Percentiles rank a stretch among this genome's conserved stretches.
Conservation (phyloP, 169 alveolate genomes). For the Plasmodium vivax region DNA sequence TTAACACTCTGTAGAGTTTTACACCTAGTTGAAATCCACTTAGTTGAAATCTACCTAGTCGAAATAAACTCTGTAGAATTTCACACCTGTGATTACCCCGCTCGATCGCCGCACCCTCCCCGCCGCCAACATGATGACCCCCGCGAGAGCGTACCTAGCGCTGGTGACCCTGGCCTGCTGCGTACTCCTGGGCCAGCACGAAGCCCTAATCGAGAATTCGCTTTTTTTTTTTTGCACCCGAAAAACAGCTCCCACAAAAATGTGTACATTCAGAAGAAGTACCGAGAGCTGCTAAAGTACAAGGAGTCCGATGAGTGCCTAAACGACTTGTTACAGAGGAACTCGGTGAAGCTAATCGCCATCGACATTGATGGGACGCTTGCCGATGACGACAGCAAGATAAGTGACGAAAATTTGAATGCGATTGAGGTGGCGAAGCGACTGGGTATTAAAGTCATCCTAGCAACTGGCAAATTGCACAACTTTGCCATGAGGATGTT, state of each 20-base stretch:
- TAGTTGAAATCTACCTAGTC: neutral
- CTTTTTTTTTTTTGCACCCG: slow-evolving; percentile 74
- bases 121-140: slow-evolving; percentile 1
- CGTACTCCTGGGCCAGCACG: neutral
- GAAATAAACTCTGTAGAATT: neutral
- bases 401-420: slow-evolving; percentile 24
- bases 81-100: neutral
- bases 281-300: slow-evolving; percentile 2
- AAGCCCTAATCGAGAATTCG: slow-evolving; percentile 48
- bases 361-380: slow-evolving; percentile 61
- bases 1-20: neutral
- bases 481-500: neutral
- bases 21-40: neutral
- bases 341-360: slow-evolving; percentile 21
- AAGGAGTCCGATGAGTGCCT: slow-evolving; percentile 23
- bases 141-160: neutral
- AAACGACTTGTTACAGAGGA: slow-evolving; percentile 15
- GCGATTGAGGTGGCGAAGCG: slow-evolving; percentile 11
- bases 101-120: neutral
- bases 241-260: neutral
- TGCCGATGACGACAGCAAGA: slow-evolving; percentile 9
- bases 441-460: slow-evolving; percentile 37
- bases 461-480: slow-evolving; percentile 33
- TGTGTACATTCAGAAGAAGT: slow-evolving; percentile 17
- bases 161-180: neutral